Base-by-base conservation (phyloP, 441 rosid genomes). In the Pelargonium citronellum region DNA sequence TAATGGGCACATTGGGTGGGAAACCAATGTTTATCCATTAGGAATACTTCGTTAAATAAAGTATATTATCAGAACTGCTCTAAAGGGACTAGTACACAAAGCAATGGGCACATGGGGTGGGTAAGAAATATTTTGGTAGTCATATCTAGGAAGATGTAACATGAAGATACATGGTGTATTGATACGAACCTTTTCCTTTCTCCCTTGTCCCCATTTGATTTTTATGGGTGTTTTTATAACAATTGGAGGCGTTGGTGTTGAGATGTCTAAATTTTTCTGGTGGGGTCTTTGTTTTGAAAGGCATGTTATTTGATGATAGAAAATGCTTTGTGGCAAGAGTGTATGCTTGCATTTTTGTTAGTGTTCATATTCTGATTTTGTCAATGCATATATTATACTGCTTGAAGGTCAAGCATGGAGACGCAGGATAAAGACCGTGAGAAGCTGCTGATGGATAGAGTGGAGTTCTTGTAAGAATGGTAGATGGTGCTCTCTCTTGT, bases 391-490 rank as follows among this genome's bases (percentile, higher is more conserved):
- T 34, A 55, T n/a, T 16, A 8, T 20, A 55, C 17, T 67, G 61
- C 17, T 15, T 43, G 68, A 64, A 69, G 67, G 46, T 62, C 77
- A 83, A 85, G 81, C 77, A 69, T 43, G 80, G 51, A 74, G 76
- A 73, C 65, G 69, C 76, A 41, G 68, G 68, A 67, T 62, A 69
- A 67, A 30, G 77, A 53, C 66, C 39, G 7, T 44, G 62, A 73
- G 75, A 74, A 66, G 74, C 63, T 0, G 43, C 37, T 3, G 4
- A 66, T 77, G 83, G 79, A 76, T 77, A 73, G 70, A 74, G 73
- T 71, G 61, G 71, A 69, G 69, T 69, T n/a, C 43, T 5, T 74
- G 77, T 71, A 81, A 79, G 83, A 81, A 69, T 67, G 71, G 79
- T 69, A 74, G 82, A 80, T 83, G 77, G 63, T 76, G 77, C 75